Percentiles rank a stretch among this genome's conserved stretches.
Evolutionary conservation across 257 asterid species (phyloP).

Genomic region (Salvia splendens): DNA sequence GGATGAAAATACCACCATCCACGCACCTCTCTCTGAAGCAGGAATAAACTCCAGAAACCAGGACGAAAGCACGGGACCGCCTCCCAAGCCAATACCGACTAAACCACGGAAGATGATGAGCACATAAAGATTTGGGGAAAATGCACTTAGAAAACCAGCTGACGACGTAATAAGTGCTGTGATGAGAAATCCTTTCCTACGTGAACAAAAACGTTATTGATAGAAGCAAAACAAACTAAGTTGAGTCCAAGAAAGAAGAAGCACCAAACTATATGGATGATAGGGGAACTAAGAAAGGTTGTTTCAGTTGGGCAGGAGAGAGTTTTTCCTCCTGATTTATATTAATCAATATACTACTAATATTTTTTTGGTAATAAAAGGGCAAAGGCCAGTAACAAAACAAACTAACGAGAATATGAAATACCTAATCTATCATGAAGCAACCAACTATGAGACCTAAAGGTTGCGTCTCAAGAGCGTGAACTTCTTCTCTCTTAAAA

Average conservation of each 20-base stretch:
- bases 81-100: conserved; percentile 76
- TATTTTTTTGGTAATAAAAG: too few relatives aligned
- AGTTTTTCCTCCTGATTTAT: neutral
- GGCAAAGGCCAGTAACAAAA: too few relatives aligned
- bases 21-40: conserved; percentile 71
- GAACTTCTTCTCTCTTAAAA: neutral
- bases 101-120: conserved; percentile 56
- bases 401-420: too few relatives aligned
- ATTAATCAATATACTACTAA: neutral
- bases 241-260: conserved; percentile 4
- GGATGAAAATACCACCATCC: conserved; percentile 72
- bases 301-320: neutral
- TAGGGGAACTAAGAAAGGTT: neutral
- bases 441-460: too few relatives aligned
- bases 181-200: conserved; percentile 71
- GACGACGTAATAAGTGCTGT: conserved; percentile 46
- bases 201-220: conserved; percentile 20
- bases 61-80: conserved; percentile 70
- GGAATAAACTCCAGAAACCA: conserved; percentile 86
- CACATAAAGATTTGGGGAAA: conserved; percentile 54
- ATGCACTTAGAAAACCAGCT: conserved; percentile 67
- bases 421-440: too few relatives aligned
- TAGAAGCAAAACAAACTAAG: conserved; percentile 21
- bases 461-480: too few relatives aligned
- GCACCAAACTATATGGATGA: conserved; percentile 2